Conservation (phyloP, 805 yeast species). For the Metschnikowia picachoensis region DNA sequence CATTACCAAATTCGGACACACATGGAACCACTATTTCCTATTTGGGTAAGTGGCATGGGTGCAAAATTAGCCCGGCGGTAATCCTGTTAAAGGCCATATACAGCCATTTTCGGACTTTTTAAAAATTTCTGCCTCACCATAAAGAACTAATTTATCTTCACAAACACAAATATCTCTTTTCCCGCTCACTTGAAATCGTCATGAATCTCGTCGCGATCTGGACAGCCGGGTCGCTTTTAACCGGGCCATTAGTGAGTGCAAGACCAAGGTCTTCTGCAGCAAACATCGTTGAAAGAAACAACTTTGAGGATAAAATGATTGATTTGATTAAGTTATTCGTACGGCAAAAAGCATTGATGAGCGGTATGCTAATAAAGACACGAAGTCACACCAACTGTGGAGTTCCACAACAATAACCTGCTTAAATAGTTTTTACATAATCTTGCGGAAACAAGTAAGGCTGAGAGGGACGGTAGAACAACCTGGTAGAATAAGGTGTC, state of each 20-base stretch:
- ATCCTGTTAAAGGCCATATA: constrained; percentile 5
- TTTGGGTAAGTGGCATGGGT: constrained; percentile 15
- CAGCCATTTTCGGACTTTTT: neutral
- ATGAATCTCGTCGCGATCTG: constrained; percentile 22
- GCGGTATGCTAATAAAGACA: constrained; percentile 10
- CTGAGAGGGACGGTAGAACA: constrained; percentile 15
- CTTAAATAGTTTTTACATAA: constrained; percentile 17
- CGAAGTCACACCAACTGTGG: constrained; percentile 11
- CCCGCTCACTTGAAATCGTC: neutral
- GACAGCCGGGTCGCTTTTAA: constrained; percentile 17
- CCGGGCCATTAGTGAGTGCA: constrained; percentile 21
- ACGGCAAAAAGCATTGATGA: constrained; percentile 12
- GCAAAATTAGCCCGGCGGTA: constrained; percentile 5
- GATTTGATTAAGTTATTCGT: constrained; percentile 15
- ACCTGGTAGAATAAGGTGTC: constrained; percentile 15
- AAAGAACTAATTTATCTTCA: too few relatives aligned
- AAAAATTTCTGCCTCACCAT: neutral
- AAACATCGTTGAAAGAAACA: constrained; percentile 13
- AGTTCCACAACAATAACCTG: constrained; percentile 15
- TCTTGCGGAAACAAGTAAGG: constrained; percentile 16
- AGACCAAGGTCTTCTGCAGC: constrained; percentile 19
- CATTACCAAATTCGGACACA: too few relatives aligned
- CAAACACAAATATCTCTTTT: neutral
- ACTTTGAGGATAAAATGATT: constrained; percentile 11
- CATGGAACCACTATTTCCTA: constrained; percentile 7